phyloP scores from a whole-genome alignment of 495 filamentous ascomycete genomes.

The Penicillium angulare region DNA sequence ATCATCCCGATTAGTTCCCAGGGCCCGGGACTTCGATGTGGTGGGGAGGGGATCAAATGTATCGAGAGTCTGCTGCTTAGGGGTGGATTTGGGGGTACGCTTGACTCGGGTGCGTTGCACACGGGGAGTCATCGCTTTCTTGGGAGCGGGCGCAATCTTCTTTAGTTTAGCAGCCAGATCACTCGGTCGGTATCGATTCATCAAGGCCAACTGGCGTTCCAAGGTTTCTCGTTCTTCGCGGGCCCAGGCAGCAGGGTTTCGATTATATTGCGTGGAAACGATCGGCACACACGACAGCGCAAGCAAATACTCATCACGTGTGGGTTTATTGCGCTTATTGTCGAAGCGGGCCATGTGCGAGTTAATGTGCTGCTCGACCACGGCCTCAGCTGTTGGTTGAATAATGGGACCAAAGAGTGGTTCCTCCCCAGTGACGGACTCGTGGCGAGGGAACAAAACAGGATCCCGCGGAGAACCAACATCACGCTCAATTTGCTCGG shows the following conservation, averaged over 20 bases:
- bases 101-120: slow-evolving; percentile 40
- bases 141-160: slow-evolving; percentile 50
- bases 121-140: slow-evolving; percentile 30
- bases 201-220: slow-evolving; percentile 47
- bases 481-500: slow-evolving; percentile 40
- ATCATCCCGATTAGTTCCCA: slow-evolving; percentile 72
- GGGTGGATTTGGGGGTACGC: slow-evolving; percentile 46
- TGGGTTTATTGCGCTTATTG: slow-evolving; percentile 60
- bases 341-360: slow-evolving; percentile 57
- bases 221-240: slow-evolving; percentile 61
- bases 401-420: slow-evolving; percentile 57
- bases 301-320: slow-evolving; percentile 66
- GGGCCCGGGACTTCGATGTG: slow-evolving; percentile 41
- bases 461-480: slow-evolving; percentile 52
- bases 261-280: slow-evolving; percentile 56
- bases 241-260: slow-evolving; percentile 59
- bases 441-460: slow-evolving; percentile 56
- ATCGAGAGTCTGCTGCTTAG: slow-evolving; percentile 46
- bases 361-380: slow-evolving; percentile 66
- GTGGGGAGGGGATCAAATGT: slow-evolving; percentile 40
- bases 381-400: slow-evolving; percentile 44
- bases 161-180: slow-evolving; percentile 34
- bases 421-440: slow-evolving; percentile 45
- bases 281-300: slow-evolving; percentile 66
- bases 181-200: slow-evolving; percentile 38